phyloP scores from a whole-genome alignment of 2,329 filamentous ascomycete genomes.

The Cladophialophora psammophila region DNA sequence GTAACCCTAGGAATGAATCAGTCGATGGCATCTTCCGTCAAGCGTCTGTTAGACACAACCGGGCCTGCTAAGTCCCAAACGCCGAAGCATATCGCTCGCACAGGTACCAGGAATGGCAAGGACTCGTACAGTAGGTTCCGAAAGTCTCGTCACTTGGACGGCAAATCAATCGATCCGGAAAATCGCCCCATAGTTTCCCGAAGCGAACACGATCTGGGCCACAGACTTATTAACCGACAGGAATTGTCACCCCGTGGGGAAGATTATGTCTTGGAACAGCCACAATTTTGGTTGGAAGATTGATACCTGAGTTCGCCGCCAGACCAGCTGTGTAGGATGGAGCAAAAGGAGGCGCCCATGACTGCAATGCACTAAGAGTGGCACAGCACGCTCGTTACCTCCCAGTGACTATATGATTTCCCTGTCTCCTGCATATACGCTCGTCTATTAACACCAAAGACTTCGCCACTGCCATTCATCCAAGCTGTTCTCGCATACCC shows the following conservation, averaged over 20 bases:
- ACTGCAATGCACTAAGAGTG: not conserved
- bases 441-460: not conserved
- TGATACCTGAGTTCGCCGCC: not conserved
- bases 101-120: too few relatives aligned
- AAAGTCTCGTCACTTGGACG: not conserved
- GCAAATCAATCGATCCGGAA: not conserved
- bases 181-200: not conserved
- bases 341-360: not conserved
- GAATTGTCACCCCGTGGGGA: not conserved
- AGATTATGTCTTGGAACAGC: not conserved
- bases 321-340: not conserved
- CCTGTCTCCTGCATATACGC: not conserved
- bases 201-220: slow-evolving; percentile 3
- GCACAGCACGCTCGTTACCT: not conserved
- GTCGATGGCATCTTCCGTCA: too few relatives aligned
- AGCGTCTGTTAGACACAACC: too few relatives aligned
- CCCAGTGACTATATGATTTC: not conserved
- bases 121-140: too few relatives aligned
- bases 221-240: not conserved
- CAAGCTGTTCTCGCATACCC: too few relatives aligned
- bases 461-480: not conserved
- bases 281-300: slow-evolving; percentile 1
- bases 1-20: too few relatives aligned
- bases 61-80: too few relatives aligned
- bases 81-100: too few relatives aligned